Evolutionary conservation across 2,329 filamentous ascomycete genomes (phyloP).

Genomic region (Fusarium sp.): DNA sequence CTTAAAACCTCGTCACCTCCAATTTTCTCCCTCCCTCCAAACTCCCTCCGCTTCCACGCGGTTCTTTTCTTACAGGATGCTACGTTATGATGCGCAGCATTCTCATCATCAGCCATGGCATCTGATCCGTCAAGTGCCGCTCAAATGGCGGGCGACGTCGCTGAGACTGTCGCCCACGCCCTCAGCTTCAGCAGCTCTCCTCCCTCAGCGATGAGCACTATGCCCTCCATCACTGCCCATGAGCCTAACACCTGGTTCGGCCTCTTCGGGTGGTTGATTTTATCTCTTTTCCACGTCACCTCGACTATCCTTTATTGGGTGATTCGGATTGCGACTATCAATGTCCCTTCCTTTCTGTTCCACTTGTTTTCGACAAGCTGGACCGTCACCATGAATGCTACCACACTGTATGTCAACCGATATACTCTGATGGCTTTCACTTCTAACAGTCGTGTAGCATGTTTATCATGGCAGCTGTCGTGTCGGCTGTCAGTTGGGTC

Average conservation of each 20-base stretch:
- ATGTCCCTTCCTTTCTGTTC: slow-evolving; percentile 88
- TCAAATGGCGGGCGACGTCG: slow-evolving; percentile 49
- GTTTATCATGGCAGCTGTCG: slow-evolving; percentile 78
- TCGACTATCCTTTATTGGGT: slow-evolving; percentile 78
- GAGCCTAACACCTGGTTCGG: slow-evolving; percentile 67
- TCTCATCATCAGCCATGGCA: slow-evolving; percentile 53
- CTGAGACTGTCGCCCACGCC: slow-evolving; percentile 48
- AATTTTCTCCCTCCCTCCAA: slow-evolving; percentile 28
- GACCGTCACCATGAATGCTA: slow-evolving; percentile 99
- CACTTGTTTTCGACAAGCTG: slow-evolving; percentile 89
- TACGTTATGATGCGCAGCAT: slow-evolving; percentile 47
- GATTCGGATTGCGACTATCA: slow-evolving; percentile 87
- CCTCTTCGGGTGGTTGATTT: slow-evolving; percentile 64
- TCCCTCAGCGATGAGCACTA: slow-evolving; percentile 54
- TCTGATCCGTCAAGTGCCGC: slow-evolving; percentile 55
- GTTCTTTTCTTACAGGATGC: slow-evolving; percentile 51
- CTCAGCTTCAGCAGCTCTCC: slow-evolving; percentile 51
- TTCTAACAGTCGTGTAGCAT: slow-evolving; percentile 61
- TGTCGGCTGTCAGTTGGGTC: slow-evolving; percentile 92
- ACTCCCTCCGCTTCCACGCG: slow-evolving; percentile 37
- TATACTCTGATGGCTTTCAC: neutral
- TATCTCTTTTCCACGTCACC: slow-evolving; percentile 65
- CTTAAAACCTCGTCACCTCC: slow-evolving; percentile 39
- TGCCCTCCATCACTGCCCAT: slow-evolving; percentile 50
- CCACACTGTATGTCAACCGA: slow-evolving; percentile 76